These are phyloP conservation scores for Solanum hybrid DNA, from an alignment of 305 asterid genomes.

Conservation along the genomic window DNA sequence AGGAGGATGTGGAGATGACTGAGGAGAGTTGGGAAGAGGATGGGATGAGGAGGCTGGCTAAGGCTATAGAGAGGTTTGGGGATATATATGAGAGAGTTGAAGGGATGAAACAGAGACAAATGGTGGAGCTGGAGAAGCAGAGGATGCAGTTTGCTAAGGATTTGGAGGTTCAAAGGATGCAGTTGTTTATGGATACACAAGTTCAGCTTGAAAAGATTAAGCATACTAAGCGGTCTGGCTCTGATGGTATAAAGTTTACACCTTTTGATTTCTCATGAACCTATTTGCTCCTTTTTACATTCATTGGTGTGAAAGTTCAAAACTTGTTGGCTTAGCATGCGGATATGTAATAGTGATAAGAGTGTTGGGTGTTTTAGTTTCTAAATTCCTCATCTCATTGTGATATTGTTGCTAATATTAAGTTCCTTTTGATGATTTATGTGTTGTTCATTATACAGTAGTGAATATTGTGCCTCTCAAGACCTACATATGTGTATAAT, in stretches of 20 bases:
- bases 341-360: neutral
- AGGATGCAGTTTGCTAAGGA: conserved; percentile 90
- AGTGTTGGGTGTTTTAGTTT: neutral
- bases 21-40: conserved; percentile 25
- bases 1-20: conserved; percentile 31
- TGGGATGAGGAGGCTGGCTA: conserved; percentile 62
- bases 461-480: neutral
- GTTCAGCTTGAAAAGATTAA: conserved; percentile 73
- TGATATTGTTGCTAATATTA: neutral
- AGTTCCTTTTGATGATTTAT: neutral
- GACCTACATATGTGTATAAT: neutral
- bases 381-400: neutral
- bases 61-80: conserved; percentile 74
- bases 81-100: conserved; percentile 83
- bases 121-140: conserved; percentile 91
- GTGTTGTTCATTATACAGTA: neutral
- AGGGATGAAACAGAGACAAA: conserved; percentile 74
- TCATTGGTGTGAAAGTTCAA: neutral
- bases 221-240: conserved; percentile 49
- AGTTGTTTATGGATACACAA: conserved; percentile 80
- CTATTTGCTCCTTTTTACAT: neutral
- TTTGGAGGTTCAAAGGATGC: conserved; percentile 96
- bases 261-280: neutral
- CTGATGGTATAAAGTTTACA: conserved; percentile 50
- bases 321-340: neutral